These are phyloP conservation scores for Naumovozyma castellii DNA, from an alignment of 805 yeast genomes.

Conservation along the genomic window DNA sequence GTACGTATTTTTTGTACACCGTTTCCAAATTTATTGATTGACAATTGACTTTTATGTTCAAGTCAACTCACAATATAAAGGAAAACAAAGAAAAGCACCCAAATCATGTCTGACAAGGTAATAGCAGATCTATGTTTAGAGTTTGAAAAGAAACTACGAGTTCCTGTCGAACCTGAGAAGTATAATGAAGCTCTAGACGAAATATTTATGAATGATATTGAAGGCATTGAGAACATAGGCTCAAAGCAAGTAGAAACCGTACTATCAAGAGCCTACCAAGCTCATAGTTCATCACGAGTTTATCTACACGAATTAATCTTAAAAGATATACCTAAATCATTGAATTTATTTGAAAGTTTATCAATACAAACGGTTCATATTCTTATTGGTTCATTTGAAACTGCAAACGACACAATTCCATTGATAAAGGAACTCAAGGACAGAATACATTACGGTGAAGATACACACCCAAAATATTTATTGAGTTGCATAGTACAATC, in stretches of 20 bases:
- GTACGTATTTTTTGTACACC: background rate
- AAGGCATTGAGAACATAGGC: background rate
- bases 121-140: slow-evolving; percentile 8
- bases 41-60: too few relatives aligned
- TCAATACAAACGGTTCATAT: slow-evolving; percentile 14
- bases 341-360: slow-evolving; percentile 16
- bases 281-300: slow-evolving; percentile 18
- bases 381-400: slow-evolving; percentile 17
- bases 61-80: too few relatives aligned
- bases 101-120: background rate
- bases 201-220: slow-evolving; percentile 8
- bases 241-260: slow-evolving; percentile 14
- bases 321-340: slow-evolving; percentile 10
- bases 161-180: slow-evolving; percentile 8
- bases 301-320: slow-evolving; percentile 10
- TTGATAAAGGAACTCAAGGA: slow-evolving; percentile 12
- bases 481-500: slow-evolving; percentile 21
- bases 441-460: slow-evolving; percentile 17
- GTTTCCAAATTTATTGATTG: background rate
- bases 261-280: slow-evolving; percentile 21
- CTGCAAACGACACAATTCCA: slow-evolving; percentile 10
- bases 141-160: slow-evolving; percentile 11
- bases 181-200: slow-evolving; percentile 13
- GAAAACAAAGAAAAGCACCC: too few relatives aligned
- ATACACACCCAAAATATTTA: slow-evolving; percentile 11